Evolutionary conservation across 2,329 filamentous ascomycete genomes (phyloP).

Genomic region (Calonectria leucothoes): DNA sequence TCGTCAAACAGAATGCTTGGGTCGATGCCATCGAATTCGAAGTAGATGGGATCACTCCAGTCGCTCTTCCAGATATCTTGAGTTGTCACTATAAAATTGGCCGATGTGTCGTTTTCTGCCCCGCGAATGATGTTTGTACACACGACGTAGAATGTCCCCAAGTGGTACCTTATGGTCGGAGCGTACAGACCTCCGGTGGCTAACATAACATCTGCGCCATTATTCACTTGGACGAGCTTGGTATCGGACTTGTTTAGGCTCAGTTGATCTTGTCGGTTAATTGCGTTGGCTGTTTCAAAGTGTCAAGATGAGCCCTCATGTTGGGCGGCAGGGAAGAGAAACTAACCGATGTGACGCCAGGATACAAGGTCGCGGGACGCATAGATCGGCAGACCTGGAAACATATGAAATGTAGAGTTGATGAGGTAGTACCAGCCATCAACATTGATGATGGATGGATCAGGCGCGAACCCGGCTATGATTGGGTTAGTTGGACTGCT

Average conservation of each 20-base stretch:
- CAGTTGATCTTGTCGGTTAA: conserved; percentile 3
- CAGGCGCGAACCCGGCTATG: not conserved
- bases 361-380: conserved; percentile 5
- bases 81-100: conserved; percentile 1
- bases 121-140: conserved; percentile 1
- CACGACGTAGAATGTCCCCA: not conserved
- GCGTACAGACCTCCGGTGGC: not conserved
- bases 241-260: not conserved
- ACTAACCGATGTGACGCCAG: conserved; percentile 7
- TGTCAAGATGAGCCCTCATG: not conserved
- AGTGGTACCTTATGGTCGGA: not conserved
- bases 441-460: conserved; percentile 3
- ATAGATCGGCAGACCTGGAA: conserved; percentile 1
- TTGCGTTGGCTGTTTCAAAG: conserved; percentile 1
- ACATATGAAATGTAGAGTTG: conserved; percentile 10
- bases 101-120: not conserved
- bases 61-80: not conserved
- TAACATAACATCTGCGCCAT: not conserved
- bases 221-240: not conserved
- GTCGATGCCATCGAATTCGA: conserved; percentile 3
- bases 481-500: not conserved
- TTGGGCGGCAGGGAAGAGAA: not conserved
- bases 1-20: not conserved
- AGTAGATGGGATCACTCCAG: conserved; percentile 1
- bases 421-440: conserved; percentile 11